These are phyloP conservation scores for Talaromyces atroroseus DNA, from an alignment of 2,329 filamentous ascomycete species.

Conservation along the genomic window DNA sequence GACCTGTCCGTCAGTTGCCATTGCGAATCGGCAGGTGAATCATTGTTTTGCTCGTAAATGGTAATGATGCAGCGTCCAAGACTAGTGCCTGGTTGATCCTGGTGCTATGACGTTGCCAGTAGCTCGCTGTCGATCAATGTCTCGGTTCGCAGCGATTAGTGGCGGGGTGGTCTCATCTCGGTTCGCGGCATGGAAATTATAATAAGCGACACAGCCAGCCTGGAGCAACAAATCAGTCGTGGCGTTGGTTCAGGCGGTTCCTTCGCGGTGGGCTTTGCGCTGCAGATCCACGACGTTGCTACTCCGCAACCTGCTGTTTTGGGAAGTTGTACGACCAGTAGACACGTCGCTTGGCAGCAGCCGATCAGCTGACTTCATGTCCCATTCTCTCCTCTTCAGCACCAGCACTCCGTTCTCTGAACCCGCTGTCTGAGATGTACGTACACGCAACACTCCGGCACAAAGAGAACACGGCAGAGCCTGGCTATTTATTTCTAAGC, in stretches of 20 bases:
- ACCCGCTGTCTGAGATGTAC: too few relatives aligned
- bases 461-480: neutral
- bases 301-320: neutral
- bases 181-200: neutral
- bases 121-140: neutral
- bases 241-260: neutral
- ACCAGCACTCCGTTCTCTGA: too few relatives aligned
- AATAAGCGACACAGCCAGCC: neutral
- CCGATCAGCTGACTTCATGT: constrained; percentile 1
- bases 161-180: neutral
- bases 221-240: neutral
- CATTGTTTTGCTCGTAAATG: neutral
- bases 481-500: neutral
- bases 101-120: neutral
- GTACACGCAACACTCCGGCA: too few relatives aligned
- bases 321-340: neutral
- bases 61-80: neutral
- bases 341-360: constrained; percentile 1
- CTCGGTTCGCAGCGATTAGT: neutral
- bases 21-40: neutral
- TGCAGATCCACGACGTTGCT: neutral
- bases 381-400: neutral
- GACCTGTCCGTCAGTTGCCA: neutral
- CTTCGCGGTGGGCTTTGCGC: too few relatives aligned
- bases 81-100: neutral